Evolutionary conservation across 371 early-diverging fungal species (phyloP).

Genomic region (Lichtheimia ramosa): DNA sequence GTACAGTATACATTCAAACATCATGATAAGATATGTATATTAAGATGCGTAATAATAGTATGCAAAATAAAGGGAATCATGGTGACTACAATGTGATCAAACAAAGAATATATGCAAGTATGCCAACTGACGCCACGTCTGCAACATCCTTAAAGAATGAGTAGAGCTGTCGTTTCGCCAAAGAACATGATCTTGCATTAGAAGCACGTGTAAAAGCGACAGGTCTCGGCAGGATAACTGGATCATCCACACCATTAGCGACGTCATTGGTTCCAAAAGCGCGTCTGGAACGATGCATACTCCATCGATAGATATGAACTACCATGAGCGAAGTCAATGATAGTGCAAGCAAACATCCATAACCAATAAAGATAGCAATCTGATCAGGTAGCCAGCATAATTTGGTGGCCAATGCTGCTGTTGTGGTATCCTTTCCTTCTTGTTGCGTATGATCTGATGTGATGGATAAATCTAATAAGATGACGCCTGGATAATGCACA

Average conservation of each 20-base stretch:
- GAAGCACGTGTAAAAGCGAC: too few species aligned
- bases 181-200: too few species aligned
- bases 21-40: too few species aligned
- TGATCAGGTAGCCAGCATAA: conserved; percentile 47
- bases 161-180: too few species aligned
- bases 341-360: conserved; percentile 20
- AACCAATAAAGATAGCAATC: conserved; percentile 31
- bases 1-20: too few species aligned
- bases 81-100: too few species aligned
- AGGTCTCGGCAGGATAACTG: too few species aligned
- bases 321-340: conserved; percentile 10
- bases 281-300: too few species aligned
- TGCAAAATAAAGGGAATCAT: too few species aligned
- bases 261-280: too few species aligned
- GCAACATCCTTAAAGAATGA: not conserved
- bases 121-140: not conserved
- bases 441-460: not conserved
- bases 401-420: conserved; percentile 11
- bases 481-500: conserved; percentile 41
- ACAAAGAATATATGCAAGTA: not conserved
- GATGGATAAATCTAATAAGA: conserved; percentile 25
- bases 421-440: not conserved
- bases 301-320: not conserved
- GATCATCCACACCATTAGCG: too few species aligned
- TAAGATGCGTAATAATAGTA: too few species aligned